These are phyloP conservation scores for Betula pendula DNA, from an alignment of 306 rosid species.

Conservation along the genomic window DNA sequence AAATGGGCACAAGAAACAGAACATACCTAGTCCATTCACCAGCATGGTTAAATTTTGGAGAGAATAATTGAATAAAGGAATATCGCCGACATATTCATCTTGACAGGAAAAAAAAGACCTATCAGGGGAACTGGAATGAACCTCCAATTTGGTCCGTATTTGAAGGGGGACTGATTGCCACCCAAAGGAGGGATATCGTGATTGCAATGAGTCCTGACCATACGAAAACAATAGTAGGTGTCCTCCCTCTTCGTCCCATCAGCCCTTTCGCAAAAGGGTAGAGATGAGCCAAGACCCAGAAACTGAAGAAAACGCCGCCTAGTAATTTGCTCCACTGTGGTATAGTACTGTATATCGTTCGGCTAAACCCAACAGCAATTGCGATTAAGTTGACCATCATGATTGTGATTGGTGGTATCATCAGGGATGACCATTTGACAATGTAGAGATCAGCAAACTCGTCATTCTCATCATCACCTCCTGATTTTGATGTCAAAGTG, in stretches of 20 bases:
- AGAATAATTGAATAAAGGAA: constrained; percentile 35
- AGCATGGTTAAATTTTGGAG: constrained; percentile 21
- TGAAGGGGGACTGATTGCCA: constrained; percentile 90
- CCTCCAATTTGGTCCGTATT: constrained; percentile 78
- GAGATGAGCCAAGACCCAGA: constrained; percentile 92
- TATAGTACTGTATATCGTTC: constrained; percentile 82
- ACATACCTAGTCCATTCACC: constrained; percentile 32
- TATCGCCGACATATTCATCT: constrained; percentile 12
- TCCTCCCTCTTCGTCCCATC: constrained; percentile 94
- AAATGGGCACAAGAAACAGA: constrained; percentile 25
- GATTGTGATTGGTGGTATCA: constrained; percentile 92
- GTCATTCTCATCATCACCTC: constrained; percentile 77
- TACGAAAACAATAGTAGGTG: constrained; percentile 97
- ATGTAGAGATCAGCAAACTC: constrained; percentile 84
- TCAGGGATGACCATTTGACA: constrained; percentile 86
- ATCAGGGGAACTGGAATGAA: constrained; percentile 81
- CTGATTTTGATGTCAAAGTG: constrained; percentile 91
- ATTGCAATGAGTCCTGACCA: constrained; percentile 96
- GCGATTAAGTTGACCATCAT: constrained; percentile 90
- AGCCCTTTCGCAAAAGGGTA: constrained; percentile 94
- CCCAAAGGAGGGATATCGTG: constrained; percentile 96
- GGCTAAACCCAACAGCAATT: constrained; percentile 85
- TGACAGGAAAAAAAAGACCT: constrained; percentile 27
- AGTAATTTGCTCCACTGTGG: constrained; percentile 89
- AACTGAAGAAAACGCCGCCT: constrained; percentile 97